phyloP scores from a whole-genome alignment of 257 asterid genomes.

The Ilex aquifolium region DNA sequence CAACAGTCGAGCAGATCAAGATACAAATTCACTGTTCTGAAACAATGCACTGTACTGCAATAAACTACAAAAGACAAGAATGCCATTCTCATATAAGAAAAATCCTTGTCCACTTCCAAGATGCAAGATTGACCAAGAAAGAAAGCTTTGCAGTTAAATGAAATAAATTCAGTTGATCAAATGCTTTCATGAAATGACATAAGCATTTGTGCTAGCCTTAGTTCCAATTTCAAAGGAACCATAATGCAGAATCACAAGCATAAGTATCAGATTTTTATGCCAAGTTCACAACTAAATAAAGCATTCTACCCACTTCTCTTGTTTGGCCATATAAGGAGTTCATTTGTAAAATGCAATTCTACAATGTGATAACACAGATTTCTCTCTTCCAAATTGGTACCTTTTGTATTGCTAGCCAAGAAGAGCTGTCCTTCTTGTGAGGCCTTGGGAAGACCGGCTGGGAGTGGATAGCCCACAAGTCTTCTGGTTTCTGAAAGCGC shows the following conservation, averaged over 20 bases:
- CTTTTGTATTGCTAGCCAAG: conserved; percentile 85
- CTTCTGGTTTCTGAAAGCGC: conserved; percentile 79
- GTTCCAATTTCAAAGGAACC: not conserved
- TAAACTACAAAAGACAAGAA: no score
- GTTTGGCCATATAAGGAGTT: not conserved
- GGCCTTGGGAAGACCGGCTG: conserved; percentile 79
- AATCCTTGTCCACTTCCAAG: no score
- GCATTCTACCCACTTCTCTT: not conserved
- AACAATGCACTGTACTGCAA: no score
- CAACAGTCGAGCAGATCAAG: no score
- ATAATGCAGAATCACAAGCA: not conserved
- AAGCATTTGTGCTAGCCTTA: no score
- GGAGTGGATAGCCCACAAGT: conserved; percentile 89
- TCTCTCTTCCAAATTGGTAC: conserved; percentile 23
- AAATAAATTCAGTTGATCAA: no score
- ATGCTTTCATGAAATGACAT: no score
- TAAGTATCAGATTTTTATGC: not conserved
- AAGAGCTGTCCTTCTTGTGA: conserved; percentile 55
- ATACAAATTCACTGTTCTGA: no score
- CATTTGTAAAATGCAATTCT: conserved; percentile 2
- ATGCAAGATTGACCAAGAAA: no score
- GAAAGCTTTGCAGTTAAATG: no score
- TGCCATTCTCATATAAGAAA: no score
- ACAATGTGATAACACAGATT: conserved; percentile 1
- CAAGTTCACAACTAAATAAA: no score